Evolutionary conservation across 805 yeast species (phyloP), one percentile per base, ranked within the genome.

Genomic region (Metschnikowia orientalis): DNA sequence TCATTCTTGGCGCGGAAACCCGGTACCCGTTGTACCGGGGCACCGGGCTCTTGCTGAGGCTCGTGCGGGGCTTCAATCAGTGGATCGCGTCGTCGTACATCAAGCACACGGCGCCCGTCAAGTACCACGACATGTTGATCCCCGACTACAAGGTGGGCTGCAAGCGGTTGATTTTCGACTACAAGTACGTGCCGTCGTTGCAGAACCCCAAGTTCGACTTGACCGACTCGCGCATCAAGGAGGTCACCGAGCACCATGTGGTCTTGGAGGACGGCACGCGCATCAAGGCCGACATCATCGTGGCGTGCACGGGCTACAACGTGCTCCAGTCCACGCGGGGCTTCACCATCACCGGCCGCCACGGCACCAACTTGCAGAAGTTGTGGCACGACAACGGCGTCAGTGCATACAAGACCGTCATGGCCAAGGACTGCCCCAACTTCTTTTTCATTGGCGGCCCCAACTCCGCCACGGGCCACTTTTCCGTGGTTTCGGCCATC

Each of bases 241-340:
- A 47, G 18, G 45, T 64, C 13, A 54, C 50, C 15, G 57, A 54
- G 26, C 35, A 61, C 30, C 45, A 54, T 8, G 53, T 63, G 8
- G 42, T 59, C 13, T 44, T 63, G 36, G 46, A 40, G 8, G 42
- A 50, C 18, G 67, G 67, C 2, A 34, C 43, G 15, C 45, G 43
- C 21, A 15, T 61, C 8, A 46, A 54, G 24, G 65, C 61, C 10
- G 71, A 63, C 40, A 54, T 61, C 9, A 59, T 64, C 23, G 62
- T 61, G 14, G 69, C 69, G 3, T 64, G 71, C 45, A 63, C 69
- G 18, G 71, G 71, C 2, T 64, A 64, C 41, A 48, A 59, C 35
- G 13, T 63, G 12, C 10, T 26, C 13, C 42, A 44, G 26, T 39
- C 53, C 22, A 43, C 45, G 24, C 21, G 20, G 8, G 45, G 50